Base-by-base conservation (phyloP, 371 early-diverging fungal genomes). In the Mortierella polycephala region DNA sequence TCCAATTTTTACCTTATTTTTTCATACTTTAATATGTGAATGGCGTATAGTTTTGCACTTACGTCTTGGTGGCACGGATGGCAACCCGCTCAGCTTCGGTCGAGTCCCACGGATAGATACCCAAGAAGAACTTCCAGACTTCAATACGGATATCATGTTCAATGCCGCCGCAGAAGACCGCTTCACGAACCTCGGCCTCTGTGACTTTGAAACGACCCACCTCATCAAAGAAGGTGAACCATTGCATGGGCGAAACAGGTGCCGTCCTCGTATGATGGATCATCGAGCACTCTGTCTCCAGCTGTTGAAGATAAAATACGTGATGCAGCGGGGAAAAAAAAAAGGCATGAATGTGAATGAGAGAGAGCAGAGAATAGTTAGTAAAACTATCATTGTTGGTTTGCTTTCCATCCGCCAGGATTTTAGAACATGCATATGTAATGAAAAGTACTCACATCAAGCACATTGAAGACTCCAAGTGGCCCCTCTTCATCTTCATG, bases 91-190 rank as follows among this genome's bases (percentile, higher is more conserved):
- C 93, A 14, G 83, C 84, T 65, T 91, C 92, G 5, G 91, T 92
- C 11, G 93, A 93, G 18, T 89, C 82, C 96, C 96, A 97, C 5
- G 95, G 90, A 68, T 95, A 95, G 5, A 96, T 85, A 1, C 88
- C 91, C 44, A 97, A 75, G 41, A 98, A 79, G 64, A 92, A 98
- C 77, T 93, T 95, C 96, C 96, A 98, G 6, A 95, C 95, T 59
- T 93, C 91, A 20, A 92, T 88, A 6, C 96, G 89, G 56, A 96
- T 87, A 65, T 95, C 95, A 23, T 87, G 87, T 20, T 95, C 93
- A 0, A 96, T 74, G 1, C 98, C 95, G n/a, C 89, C 91, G n/a
- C 81, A 74, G 68, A 95, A 96, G 1, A 96, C 86, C 6, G 87
- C 83, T 16, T 85, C 82, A n/a, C 85, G 84, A 0, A 96, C 83